Percentiles rank a stretch among this genome's conserved stretches.
Evolutionary conservation across 2,329 filamentous ascomycete genomes (phyloP).

Genomic region (Stachybotrys elegans): DNA sequence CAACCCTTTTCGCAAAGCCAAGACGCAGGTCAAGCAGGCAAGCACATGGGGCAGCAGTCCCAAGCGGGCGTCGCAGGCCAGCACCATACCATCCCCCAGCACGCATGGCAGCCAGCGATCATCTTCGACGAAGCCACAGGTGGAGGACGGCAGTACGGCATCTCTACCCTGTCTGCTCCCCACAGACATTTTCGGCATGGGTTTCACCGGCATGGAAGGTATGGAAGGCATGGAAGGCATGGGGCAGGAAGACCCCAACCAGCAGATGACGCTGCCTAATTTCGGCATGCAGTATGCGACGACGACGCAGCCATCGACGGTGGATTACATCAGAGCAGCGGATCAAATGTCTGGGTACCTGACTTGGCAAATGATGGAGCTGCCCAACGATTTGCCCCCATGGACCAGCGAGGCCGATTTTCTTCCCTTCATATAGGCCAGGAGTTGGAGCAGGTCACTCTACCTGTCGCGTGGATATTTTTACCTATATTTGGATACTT

Average conservation of each 20-base stretch:
- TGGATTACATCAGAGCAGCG: slow-evolving; percentile 18
- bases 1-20: slow-evolving; percentile 13
- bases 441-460: no score
- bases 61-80: slow-evolving; percentile 3
- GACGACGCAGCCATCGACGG: slow-evolving; percentile 10
- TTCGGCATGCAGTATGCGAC: not conserved
- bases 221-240: slow-evolving; percentile 8
- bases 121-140: not conserved
- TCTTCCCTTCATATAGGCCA: not conserved
- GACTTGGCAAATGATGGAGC: slow-evolving; percentile 15
- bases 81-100: not conserved
- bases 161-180: not conserved
- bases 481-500: no score
- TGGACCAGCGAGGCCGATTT: slow-evolving; percentile 1
- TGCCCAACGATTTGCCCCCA: slow-evolving; percentile 6
- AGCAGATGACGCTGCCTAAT: not conserved
- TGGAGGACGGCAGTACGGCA: not conserved
- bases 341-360: slow-evolving; percentile 19
- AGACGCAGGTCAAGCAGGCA: slow-evolving; percentile 10
- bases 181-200: not conserved
- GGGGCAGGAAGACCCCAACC: slow-evolving; percentile 10
- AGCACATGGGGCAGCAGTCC: slow-evolving; percentile 6
- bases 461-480: no score
- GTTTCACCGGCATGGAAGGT: slow-evolving; percentile 7
- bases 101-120: not conserved